Evolutionary conservation across 768 basidiomycete genomes (phyloP), one percentile per base, ranked within the genome.

Genomic region (Cyathus striatus): DNA sequence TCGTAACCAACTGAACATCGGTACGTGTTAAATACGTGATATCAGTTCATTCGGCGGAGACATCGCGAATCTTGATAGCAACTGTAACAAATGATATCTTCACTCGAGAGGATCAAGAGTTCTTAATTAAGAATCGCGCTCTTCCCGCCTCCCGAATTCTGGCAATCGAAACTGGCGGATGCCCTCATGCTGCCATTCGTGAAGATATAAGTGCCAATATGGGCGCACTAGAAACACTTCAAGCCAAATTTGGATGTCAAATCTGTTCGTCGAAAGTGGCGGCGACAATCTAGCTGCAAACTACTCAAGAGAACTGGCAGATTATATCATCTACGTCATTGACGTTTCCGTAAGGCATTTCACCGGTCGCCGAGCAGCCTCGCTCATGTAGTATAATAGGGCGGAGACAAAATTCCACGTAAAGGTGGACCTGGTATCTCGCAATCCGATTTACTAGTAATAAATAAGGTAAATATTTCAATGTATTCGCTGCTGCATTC

Each of bases 81-180:
- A 92, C 91, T 2, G 91, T 95, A 12, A 99, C 95, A n/a, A 99
- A 99, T 64, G 95, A 99, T 64, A 99, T 99, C 60, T 99, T 99
- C 66, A 99, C 95, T 25, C 77, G 87, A 17, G 95, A 98, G 61
- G 95, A 98, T 57, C 93, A 96, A 61, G 95, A 98, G 55, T 99
- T 99, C 63, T 69, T 99, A 26, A 95, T 99, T 57, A 83, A 79
- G 55, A 90, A 97, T 65, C 78, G 85, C 44, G 95, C 95, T 0
- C 78, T 99, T 5, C 86, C 90, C 0, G 62, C 81, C 3, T 75
- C 76, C 20, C 89, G 91, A 23, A 98, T 99, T 53, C 79, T 90
- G 16, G 94, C 95, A 1, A 97, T 99, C 48, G 96, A 99, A 66
- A 99, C 95, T 0, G 94, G 92, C 14, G 95, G 96, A 1, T 99